Percentiles rank a stretch among this genome's conserved stretches.
phyloP scores from a whole-genome alignment of 2,329 filamentous ascomycete genomes.

The Microcera coccophila region DNA sequence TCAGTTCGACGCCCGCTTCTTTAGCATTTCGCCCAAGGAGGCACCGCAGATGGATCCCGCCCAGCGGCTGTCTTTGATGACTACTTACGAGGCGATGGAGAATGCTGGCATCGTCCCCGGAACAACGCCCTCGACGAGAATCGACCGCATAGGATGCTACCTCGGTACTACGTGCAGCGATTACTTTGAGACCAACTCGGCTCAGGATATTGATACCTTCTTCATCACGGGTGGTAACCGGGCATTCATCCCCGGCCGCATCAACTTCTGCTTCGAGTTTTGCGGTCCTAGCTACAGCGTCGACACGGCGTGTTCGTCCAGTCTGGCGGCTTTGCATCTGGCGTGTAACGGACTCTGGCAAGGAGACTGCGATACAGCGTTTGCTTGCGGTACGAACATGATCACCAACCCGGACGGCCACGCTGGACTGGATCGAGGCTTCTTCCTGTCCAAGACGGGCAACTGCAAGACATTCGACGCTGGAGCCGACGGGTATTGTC shows the following conservation, averaged over 20 bases:
- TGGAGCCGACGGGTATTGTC: conserved; percentile 76
- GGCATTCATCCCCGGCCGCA: conserved; percentile 20
- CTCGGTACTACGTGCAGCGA: conserved; percentile 74
- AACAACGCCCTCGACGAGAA: conserved; percentile 61
- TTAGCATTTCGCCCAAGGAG: conserved; percentile 79
- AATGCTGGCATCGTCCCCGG: conserved; percentile 68
- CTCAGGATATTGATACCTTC: conserved; percentile 63
- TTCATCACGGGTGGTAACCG: conserved; percentile 40
- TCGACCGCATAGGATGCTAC: conserved; percentile 62
- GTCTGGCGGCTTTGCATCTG: conserved; percentile 62
- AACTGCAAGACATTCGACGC: conserved; percentile 69
- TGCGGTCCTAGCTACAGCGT: conserved; percentile 66
- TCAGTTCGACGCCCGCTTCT: conserved; percentile 72
- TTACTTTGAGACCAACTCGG: conserved; percentile 71
- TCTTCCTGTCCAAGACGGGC: conserved; percentile 53
- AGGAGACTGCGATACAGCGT: conserved; percentile 62
- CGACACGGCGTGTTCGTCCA: conserved; percentile 72
- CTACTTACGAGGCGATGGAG: conserved; percentile 76
- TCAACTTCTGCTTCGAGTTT: conserved; percentile 69
- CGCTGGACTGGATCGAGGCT: conserved; percentile 59
- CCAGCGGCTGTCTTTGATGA: conserved; percentile 68
- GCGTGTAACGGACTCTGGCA: conserved; percentile 58
- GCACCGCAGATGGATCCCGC: conserved; percentile 72
- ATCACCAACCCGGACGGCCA: conserved; percentile 64
- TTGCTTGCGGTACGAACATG: conserved; percentile 62